Evolutionary conservation across 306 rosid genomes (phyloP), one percentile per base, ranked within the genome.

Genomic region (Medicago arabica): DNA sequence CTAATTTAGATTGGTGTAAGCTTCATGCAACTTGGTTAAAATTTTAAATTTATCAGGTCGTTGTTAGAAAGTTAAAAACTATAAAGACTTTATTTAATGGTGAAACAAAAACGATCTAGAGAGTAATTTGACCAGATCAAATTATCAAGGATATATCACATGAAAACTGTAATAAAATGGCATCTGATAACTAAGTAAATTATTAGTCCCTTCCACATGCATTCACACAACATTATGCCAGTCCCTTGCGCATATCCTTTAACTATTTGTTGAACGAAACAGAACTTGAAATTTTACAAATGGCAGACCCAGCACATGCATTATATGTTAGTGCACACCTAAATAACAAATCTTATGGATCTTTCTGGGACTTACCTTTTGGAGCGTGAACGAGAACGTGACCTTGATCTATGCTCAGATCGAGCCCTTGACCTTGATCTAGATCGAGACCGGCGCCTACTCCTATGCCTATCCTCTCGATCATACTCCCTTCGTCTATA

Each of bases 371-470:
- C n/a, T n/a, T 75, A 94, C 98, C 98, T 94, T 87, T 94, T 94
- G 19, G 98, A 94, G 58, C 96, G 96, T n/a, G 98, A 87, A 7
- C 97, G 96, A 25, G 98, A 91, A 6, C 95, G 93, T 1, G 98
- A 92, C 75, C 90, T 85, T 23, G 98, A 90, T 64, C 82, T 85
- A 75, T 79, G 98, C 82, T 92, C 97, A 67, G 97, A 87, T 77
- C 85, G 88, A 74, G 80, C 96, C 78, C 63, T 74, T 44, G 97
- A 83, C 13, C 36, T 75, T 65, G 88, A 90, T 10, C 87, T 85
- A 55, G 98, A 89, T 13, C 89, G 89, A 61, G 98, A 93, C 82
- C 73, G 87, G 28, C 61, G 96, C 78, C 67, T 86, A 46, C 58
- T 95, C 80, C 67, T 86, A 50, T 89, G 93, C 74, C 91, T 81